A percentile compares a stretch with the other conserved stretches of the same genome.
Evolutionary conservation across 768 basidiomycete species (phyloP).

Genomic region (Russula abietina): DNA sequence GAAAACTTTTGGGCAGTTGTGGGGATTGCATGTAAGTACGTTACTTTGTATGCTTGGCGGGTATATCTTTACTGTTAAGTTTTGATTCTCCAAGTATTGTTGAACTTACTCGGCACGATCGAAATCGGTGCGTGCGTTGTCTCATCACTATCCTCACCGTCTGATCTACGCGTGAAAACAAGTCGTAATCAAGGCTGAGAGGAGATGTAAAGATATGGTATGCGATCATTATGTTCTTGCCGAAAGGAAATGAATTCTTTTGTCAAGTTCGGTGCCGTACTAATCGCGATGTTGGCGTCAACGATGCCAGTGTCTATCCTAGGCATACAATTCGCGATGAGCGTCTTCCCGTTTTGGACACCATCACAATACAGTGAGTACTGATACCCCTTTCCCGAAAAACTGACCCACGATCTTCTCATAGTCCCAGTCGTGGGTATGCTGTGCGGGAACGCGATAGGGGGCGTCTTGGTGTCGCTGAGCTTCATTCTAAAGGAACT

Average conservation of each 20-base stretch:
- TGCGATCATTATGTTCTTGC: neutral
- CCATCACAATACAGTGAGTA: slow-evolving; percentile 47
- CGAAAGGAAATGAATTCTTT: neutral
- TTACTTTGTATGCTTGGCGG: neutral
- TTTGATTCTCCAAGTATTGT: slow-evolving; percentile 50
- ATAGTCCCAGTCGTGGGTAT: slow-evolving; percentile 80
- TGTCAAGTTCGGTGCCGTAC: slow-evolving; percentile 55
- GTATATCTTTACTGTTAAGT: neutral
- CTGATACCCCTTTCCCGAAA: neutral
- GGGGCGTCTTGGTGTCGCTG: slow-evolving; percentile 64
- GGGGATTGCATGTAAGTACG: slow-evolving; percentile 59
- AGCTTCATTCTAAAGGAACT: slow-evolving; percentile 69
- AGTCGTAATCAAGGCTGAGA: slow-evolving; percentile 77
- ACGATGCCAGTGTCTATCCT: slow-evolving; percentile 76
- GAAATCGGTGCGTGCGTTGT: slow-evolving; percentile 55
- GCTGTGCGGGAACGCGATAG: slow-evolving; percentile 77
- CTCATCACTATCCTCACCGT: neutral
- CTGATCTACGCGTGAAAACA: neutral
- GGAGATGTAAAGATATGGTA: slow-evolving; percentile 71
- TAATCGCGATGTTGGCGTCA: slow-evolving; percentile 62
- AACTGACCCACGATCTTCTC: neutral
- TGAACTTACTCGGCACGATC: slow-evolving; percentile 72
- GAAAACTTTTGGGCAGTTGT: slow-evolving; percentile 70
- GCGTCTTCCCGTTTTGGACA: slow-evolving; percentile 74
- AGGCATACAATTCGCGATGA: slow-evolving; percentile 72